phyloP scores from a whole-genome alignment of 2,329 filamentous ascomycete genomes.

The Trichophaea hybrida region DNA sequence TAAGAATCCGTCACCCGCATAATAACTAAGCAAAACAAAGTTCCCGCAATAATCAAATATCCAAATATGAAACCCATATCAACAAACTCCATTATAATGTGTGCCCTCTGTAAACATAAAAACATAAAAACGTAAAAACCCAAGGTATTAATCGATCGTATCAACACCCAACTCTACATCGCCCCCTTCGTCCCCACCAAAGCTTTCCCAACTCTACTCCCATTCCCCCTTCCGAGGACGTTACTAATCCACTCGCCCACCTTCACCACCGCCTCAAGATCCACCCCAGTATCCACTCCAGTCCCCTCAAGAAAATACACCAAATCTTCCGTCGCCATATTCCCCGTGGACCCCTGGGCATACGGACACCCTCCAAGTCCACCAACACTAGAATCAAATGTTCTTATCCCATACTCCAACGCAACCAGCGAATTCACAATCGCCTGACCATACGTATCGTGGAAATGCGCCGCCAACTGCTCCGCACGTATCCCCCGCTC shows the following conservation, averaged over 20 bases:
- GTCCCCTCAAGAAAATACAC: constrained; percentile 59
- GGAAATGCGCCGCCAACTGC: constrained; percentile 70
- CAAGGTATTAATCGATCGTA: background rate
- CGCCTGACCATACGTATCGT: constrained; percentile 77
- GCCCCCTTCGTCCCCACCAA: constrained; percentile 38
- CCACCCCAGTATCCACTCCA: constrained; percentile 60
- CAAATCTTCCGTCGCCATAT: constrained; percentile 72
- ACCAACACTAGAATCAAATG: constrained; percentile 65
- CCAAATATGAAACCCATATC: background rate
- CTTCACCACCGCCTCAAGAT: constrained; percentile 50
- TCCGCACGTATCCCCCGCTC: constrained; percentile 54
- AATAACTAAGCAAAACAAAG: background rate
- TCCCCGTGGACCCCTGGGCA: constrained; percentile 71
- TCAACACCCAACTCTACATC: background rate
- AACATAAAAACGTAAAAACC: background rate
- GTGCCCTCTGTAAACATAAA: too few species aligned
- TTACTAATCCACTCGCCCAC: constrained; percentile 59
- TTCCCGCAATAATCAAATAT: background rate
- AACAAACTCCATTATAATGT: too few species aligned
- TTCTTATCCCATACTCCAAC: constrained; percentile 61
- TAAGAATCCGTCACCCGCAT: background rate
- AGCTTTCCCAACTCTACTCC: constrained; percentile 53
- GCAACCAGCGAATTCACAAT: constrained; percentile 68
- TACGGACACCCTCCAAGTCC: constrained; percentile 77
- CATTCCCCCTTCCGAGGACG: constrained; percentile 48